Percentiles rank a stretch among this genome's conserved stretches.
phyloP scores from a whole-genome alignment of 352 stramenopile species.

The Phytophthora capsici region DNA sequence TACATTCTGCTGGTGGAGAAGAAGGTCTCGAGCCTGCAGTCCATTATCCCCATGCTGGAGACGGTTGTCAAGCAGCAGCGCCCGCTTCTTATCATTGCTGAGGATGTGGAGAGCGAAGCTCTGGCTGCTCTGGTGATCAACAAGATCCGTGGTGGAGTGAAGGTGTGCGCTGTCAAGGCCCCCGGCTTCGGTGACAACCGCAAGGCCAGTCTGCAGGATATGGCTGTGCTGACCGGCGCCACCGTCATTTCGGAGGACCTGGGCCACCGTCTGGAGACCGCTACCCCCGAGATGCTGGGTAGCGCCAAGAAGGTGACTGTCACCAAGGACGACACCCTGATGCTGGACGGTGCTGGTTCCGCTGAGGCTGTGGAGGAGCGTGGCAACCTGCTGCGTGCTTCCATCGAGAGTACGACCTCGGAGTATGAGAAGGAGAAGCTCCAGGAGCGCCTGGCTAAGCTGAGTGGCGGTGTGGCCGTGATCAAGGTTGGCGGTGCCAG shows the following conservation, averaged over 20 bases:
- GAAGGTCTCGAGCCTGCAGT: conserved; percentile 98
- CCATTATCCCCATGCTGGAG: conserved; percentile 98
- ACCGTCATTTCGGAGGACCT: conserved; percentile 99
- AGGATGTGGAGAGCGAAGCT: conserved; percentile 99
- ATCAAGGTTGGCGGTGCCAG: conserved; percentile 99
- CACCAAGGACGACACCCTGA: conserved; percentile 99
- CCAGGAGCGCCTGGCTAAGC: conserved; percentile 99
- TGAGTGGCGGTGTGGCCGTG: conserved; percentile 98
- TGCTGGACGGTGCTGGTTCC: conserved; percentile 96
- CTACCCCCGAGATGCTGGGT: conserved; percentile 95
- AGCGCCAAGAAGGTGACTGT: conserved; percentile 95
- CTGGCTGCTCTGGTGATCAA: conserved; percentile 99
- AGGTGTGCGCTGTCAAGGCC: conserved; percentile 99
- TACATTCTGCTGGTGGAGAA: conserved; percentile 99
- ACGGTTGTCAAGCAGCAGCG: conserved; percentile 96
- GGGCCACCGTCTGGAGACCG: conserved; percentile 98
- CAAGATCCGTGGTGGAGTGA: conserved; percentile 99
- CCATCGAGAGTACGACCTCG: conserved; percentile 96
- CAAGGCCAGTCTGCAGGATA: conserved; percentile 99
- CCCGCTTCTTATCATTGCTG: conserved; percentile 99
- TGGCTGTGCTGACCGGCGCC: conserved; percentile 98
- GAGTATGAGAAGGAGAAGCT: conserved; percentile 99
- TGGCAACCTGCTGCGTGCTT: conserved; percentile 95
- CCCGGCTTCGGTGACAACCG: conserved; percentile 99
- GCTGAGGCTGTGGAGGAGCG: conserved; percentile 96